Percentiles rank a stretch among this genome's conserved stretches.
Conservation (phyloP, 306 rosid genomes). For the Castanea crenata region DNA sequence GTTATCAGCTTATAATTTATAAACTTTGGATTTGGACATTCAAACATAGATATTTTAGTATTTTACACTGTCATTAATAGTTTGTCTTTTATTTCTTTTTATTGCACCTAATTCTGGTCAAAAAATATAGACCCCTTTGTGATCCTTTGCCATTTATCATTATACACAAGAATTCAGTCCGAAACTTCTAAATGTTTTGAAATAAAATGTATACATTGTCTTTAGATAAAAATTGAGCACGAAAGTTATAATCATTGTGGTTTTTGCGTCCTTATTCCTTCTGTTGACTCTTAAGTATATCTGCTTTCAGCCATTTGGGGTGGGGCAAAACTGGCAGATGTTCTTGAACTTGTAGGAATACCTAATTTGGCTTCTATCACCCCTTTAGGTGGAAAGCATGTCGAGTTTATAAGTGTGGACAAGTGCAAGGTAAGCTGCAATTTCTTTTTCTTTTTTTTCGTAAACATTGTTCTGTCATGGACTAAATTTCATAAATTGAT, state of each 20-base stretch:
- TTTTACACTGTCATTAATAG: no score
- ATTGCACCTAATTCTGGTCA: no score
- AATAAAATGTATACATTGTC: no score
- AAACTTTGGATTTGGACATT: not conserved
- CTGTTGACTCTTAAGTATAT: no score
- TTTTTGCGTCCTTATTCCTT: not conserved
- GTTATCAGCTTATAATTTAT: not conserved
- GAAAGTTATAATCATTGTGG: constrained; percentile 7
- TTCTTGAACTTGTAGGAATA: constrained; percentile 87
- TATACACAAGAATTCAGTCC: no score
- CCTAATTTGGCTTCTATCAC: constrained; percentile 56
- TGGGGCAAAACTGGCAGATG: constrained; percentile 83
- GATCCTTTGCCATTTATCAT: no score
- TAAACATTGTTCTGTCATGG: no score
- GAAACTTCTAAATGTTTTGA: no score
- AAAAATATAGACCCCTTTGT: no score
- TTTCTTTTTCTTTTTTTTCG: not conserved
- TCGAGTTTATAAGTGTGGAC: constrained; percentile 87
- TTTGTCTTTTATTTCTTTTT: no score
- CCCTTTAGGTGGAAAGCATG: constrained; percentile 79
- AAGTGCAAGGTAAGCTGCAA: constrained; percentile 67
- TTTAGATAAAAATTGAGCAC: no score
- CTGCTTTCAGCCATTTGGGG: constrained; percentile 80
- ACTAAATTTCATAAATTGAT: not conserved
- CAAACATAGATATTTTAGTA: not conserved